A percentile compares a stretch with the other conserved stretches of the same genome.
Evolutionary conservation across 257 asterid genomes (phyloP).

Genomic region (Salvia miltiorrhiza): DNA sequence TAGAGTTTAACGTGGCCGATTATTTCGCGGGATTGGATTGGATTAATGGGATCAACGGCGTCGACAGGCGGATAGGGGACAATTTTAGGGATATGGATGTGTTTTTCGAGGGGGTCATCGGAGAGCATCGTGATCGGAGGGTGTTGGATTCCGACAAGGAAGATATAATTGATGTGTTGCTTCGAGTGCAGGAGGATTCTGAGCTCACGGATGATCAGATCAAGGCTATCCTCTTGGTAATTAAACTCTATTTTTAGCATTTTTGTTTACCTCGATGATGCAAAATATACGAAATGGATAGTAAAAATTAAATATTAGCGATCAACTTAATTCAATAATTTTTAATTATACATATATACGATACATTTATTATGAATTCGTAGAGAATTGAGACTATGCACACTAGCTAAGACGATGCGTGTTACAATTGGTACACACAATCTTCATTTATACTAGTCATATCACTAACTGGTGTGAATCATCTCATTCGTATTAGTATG

Average conservation of each 20-base stretch:
- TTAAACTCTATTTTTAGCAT: background rate
- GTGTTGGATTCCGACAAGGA: slow-evolving; percentile 15
- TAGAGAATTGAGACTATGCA: no score
- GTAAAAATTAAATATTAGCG: no score
- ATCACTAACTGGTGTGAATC: no score
- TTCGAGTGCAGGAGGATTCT: slow-evolving; percentile 37
- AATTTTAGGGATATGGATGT: slow-evolving; percentile 21
- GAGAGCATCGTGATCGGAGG: slow-evolving; percentile 26
- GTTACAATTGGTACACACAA: no score
- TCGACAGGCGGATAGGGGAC: slow-evolving; percentile 25
- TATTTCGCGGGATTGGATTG: slow-evolving; percentile 37
- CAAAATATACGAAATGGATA: no score
- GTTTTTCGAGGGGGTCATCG: slow-evolving; percentile 28
- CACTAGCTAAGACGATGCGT: no score
- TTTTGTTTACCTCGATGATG: no score
- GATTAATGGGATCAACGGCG: slow-evolving; percentile 40
- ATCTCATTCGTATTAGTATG: no score
- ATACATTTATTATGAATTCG: no score
- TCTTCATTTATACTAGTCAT: no score
- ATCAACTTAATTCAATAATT: no score
- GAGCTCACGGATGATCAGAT: slow-evolving; percentile 18
- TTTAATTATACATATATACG: no score
- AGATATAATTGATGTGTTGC: slow-evolving; percentile 45
- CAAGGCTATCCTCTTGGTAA: slow-evolving; percentile 29
- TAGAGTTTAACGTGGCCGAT: slow-evolving; percentile 32